Conservation (phyloP, 495 filamentous ascomycete species). For the Pyronema domesticum region DNA sequence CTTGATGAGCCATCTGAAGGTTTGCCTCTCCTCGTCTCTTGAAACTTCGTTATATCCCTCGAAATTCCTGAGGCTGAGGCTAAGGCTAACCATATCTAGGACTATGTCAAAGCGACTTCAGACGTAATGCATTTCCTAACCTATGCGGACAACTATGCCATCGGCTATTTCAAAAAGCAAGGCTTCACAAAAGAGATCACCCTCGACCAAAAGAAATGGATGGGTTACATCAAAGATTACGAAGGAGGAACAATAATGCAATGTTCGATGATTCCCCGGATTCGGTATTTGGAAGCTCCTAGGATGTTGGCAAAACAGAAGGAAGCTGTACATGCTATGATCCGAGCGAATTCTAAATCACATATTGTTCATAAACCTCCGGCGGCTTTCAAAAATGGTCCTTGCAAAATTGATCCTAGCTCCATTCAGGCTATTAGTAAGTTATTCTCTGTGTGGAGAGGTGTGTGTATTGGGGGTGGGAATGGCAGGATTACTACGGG, state of each 20-base stretch:
- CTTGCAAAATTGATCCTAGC: constrained; percentile 25
- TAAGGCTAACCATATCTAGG: constrained; percentile 22
- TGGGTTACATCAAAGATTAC: constrained; percentile 99
- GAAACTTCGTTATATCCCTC: not conserved
- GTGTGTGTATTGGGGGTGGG: not conserved
- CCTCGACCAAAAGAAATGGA: constrained; percentile 76
- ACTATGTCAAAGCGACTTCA: constrained; percentile 93
- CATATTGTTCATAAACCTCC: constrained; percentile 77
- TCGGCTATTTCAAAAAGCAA: constrained; percentile 98
- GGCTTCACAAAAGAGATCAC: constrained; percentile 98
- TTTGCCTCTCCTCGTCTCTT: constrained; percentile 4
- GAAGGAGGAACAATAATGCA: constrained; percentile 99
- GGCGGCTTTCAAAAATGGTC: constrained; percentile 41
- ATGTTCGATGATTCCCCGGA: constrained; percentile 87
- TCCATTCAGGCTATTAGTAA: constrained; percentile 26
- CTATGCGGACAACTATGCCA: constrained; percentile 97
- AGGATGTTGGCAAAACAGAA: constrained; percentile 97
- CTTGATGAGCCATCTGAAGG: constrained; percentile 89
- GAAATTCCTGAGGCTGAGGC: too few species aligned
- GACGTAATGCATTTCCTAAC: constrained; percentile 97
- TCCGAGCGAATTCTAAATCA: constrained; percentile 72
- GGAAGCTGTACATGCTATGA: constrained; percentile 82
- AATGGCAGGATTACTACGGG: not conserved
- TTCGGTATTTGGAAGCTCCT: constrained; percentile 84
- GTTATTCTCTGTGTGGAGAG: constrained; percentile 1